Evolutionary conservation across 768 basidiomycete species (phyloP).

Genomic region (Boletus insuetus): DNA sequence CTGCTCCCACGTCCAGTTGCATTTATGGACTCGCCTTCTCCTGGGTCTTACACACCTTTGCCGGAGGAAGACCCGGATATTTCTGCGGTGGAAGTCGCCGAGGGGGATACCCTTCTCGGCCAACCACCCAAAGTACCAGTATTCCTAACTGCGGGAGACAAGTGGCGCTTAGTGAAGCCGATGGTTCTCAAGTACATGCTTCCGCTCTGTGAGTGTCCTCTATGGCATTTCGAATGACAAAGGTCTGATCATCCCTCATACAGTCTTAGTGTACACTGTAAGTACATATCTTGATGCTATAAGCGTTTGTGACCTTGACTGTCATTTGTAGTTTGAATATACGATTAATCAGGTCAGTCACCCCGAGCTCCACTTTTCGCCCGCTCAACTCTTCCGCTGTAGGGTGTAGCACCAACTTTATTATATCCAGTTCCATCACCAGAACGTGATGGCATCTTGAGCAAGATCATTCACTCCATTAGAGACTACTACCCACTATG

Average conservation of each 20-base stretch:
- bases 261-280: constrained; percentile 63
- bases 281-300: constrained; percentile 23
- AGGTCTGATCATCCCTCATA: constrained; percentile 10
- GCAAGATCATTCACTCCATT: constrained; percentile 76
- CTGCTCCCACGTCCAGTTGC: constrained; percentile 63
- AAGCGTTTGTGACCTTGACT: neutral
- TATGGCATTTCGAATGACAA: neutral
- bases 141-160: constrained; percentile 66
- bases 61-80: constrained; percentile 32
- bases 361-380: neutral
- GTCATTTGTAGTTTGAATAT: constrained; percentile 72
- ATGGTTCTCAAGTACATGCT: constrained; percentile 84
- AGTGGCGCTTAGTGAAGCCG: constrained; percentile 79
- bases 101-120: constrained; percentile 28
- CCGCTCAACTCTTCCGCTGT: neutral
- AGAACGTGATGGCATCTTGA: constrained; percentile 58
- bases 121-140: constrained; percentile 42
- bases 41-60: constrained; percentile 36
- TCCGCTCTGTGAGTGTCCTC: constrained; percentile 70
- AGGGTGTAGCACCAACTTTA: constrained; percentile 89
- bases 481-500: constrained; percentile 95
- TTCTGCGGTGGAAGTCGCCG: constrained; percentile 21
- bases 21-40: constrained; percentile 44
- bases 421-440: constrained; percentile 79
- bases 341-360: constrained; percentile 79